Percentiles rank a stretch among this genome's conserved stretches.
These are phyloP conservation scores for Phytopythium montanum DNA, from an alignment of 352 stramenopile genomes.

Conservation along the genomic window DNA sequence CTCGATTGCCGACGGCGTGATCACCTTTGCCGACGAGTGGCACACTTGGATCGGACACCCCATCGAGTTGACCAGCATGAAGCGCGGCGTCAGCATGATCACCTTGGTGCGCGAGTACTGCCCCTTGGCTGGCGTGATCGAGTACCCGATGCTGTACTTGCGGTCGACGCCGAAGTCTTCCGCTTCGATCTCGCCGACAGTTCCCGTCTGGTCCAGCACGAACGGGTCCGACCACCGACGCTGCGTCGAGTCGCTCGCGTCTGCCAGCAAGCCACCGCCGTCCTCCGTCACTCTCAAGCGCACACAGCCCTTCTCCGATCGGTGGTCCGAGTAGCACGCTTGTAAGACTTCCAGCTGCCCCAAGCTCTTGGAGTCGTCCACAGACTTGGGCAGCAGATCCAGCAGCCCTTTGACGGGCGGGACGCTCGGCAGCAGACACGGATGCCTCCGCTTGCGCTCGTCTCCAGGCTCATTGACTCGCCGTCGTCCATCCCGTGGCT, in stretches of 20 bases:
- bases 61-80: constrained; percentile 85
- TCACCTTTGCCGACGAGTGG: constrained; percentile 69
- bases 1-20: constrained; percentile 38
- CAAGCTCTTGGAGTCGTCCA: constrained; percentile 48
- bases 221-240: constrained; percentile 74
- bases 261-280: constrained; percentile 20
- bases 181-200: constrained; percentile 67
- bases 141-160: constrained; percentile 82
- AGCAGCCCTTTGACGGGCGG: constrained; percentile 79
- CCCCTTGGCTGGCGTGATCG: constrained; percentile 67
- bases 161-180: constrained; percentile 56
- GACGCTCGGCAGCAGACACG: constrained; percentile 72
- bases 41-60: constrained; percentile 65
- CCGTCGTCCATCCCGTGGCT: constrained; percentile 2
- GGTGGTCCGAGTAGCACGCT: constrained; percentile 75
- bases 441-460: constrained; percentile 57
- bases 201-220: constrained; percentile 70
- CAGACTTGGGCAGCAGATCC: constrained; percentile 76
- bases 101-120: constrained; percentile 85
- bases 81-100: constrained; percentile 82
- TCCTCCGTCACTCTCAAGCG: constrained; percentile 71
- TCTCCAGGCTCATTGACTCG: constrained; percentile 15
- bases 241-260: constrained; percentile 44
- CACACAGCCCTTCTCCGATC: constrained; percentile 58
- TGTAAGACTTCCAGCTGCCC: constrained; percentile 78